A percentile compares a stretch with the other conserved stretches of the same genome.
Evolutionary conservation across 2,329 filamentous ascomycete genomes (phyloP).

Genomic region (Cladobotryum mycophilum): DNA sequence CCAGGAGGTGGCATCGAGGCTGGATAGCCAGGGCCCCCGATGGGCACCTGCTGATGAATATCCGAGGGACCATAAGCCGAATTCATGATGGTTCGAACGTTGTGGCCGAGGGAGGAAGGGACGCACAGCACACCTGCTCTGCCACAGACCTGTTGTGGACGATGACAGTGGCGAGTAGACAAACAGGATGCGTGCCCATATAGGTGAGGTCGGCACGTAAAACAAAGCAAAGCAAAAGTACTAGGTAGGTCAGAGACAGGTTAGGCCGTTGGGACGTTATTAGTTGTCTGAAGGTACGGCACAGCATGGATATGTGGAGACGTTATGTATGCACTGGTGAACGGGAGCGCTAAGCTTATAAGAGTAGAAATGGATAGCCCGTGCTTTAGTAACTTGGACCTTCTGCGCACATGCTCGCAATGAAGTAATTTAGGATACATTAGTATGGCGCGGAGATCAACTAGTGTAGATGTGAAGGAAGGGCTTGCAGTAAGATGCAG

Average conservation of each 20-base stretch:
- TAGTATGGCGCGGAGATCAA: no score
- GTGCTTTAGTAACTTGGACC: not conserved
- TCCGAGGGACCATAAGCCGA: constrained; percentile 25
- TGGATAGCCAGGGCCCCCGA: constrained; percentile 20
- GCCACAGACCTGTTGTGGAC: not conserved
- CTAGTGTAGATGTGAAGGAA: no score
- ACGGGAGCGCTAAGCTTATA: not conserved
- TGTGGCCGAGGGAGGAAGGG: not conserved
- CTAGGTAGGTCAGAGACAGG: not conserved
- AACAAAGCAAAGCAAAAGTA: no score
- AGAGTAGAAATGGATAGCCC: not conserved
- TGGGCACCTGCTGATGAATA: constrained; percentile 26
- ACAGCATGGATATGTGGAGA: no score
- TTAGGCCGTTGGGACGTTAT: not conserved
- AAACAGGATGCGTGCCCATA: not conserved
- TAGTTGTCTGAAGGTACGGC: no score
- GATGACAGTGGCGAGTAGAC: not conserved
- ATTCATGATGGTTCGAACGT: constrained; percentile 21
- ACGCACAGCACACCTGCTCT: not conserved
- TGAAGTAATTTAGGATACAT: no score
- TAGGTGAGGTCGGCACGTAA: no score
- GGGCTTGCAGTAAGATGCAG: no score
- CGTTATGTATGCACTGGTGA: no score
- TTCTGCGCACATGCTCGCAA: no score
- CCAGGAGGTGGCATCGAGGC: constrained; percentile 16